Evolutionary conservation across 1,139 yeast genomes (phyloP).

Genomic region (Casaregolazyma lundiana): DNA sequence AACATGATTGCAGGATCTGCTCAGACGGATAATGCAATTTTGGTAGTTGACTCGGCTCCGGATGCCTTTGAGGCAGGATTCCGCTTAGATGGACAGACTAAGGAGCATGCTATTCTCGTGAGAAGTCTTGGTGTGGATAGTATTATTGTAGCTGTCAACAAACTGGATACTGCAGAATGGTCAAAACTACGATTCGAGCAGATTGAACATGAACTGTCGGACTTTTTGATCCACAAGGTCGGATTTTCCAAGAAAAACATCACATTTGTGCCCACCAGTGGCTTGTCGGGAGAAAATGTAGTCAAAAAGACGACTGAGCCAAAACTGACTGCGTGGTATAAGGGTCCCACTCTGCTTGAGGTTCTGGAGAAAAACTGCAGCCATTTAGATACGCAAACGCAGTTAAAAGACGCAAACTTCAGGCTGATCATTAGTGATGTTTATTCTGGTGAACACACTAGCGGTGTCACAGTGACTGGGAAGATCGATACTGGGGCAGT

Average conservation of each 20-base stretch:
- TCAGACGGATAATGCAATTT: conserved; percentile 67
- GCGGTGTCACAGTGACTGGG: conserved; percentile 54
- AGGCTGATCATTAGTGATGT: conserved; percentile 42
- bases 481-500: conserved; percentile 70
- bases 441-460: conserved; percentile 28
- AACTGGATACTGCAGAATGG: conserved; percentile 79
- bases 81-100: conserved; percentile 83
- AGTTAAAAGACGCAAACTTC: conserved; percentile 5
- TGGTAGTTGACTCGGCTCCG: conserved; percentile 71
- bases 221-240: conserved; percentile 50
- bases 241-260: conserved; percentile 54
- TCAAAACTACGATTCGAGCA: conserved; percentile 56
- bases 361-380: conserved; percentile 38
- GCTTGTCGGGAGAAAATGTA: conserved; percentile 79
- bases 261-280: conserved; percentile 78
- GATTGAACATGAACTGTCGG: conserved; percentile 54
- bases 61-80: conserved; percentile 93
- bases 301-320: conserved; percentile 37
- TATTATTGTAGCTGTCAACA: conserved; percentile 77
- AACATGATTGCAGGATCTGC: conserved; percentile 97
- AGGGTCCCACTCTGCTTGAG: conserved; percentile 60
- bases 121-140: conserved; percentile 75
- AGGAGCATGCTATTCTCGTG: conserved; percentile 85
- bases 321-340: conserved; percentile 50
- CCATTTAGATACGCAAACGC: conserved; percentile 5